A percentile compares a stretch with the other conserved stretches of the same genome.
Evolutionary conservation across 495 filamentous ascomycete species (phyloP).

Genomic region (Pseudoneurospora amorphoporcata): DNA sequence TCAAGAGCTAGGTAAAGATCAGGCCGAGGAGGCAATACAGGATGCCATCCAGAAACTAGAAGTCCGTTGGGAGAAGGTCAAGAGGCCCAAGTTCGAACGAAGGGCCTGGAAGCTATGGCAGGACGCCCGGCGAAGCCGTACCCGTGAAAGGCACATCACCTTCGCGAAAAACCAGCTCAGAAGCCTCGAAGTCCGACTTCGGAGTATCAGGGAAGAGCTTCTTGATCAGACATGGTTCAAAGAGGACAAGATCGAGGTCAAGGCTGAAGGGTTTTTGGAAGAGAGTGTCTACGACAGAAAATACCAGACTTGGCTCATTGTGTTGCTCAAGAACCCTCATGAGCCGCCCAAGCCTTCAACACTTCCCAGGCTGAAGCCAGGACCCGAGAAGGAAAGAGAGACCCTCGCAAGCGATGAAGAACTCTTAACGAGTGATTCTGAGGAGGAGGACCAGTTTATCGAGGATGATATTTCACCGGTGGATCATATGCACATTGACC

Average conservation of each 20-base stretch:
- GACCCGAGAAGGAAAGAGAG: conserved; percentile 1
- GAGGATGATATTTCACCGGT: conserved; percentile 12
- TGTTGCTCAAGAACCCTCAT: conserved; percentile 35
- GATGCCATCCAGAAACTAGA: conserved; percentile 43
- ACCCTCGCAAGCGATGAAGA: conserved; percentile 30
- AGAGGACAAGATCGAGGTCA: conserved; percentile 34
- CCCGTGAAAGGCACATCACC: conserved; percentile 13
- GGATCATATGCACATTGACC: background rate
- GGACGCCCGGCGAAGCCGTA: conserved; percentile 22
- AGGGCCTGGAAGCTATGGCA: conserved; percentile 57
- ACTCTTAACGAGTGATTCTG: conserved; percentile 33
- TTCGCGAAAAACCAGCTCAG: conserved; percentile 5
- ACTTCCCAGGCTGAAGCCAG: conserved; percentile 17
- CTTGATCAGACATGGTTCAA: conserved; percentile 38
- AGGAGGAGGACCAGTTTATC: conserved; percentile 35
- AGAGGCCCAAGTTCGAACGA: conserved; percentile 40
- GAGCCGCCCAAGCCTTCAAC: conserved; percentile 39
- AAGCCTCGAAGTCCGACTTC: conserved; percentile 37
- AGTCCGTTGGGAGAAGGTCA: conserved; percentile 45
- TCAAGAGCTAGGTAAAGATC: conserved; percentile 28
- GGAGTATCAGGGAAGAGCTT: conserved; percentile 41
- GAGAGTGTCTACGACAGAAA: conserved; percentile 49
- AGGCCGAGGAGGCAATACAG: conserved; percentile 42
- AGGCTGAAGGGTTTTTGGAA: conserved; percentile 45
- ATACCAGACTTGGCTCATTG: conserved; percentile 43